Evolutionary conservation across 257 asterid genomes (phyloP).

Genomic region (Nicotiana undulata): DNA sequence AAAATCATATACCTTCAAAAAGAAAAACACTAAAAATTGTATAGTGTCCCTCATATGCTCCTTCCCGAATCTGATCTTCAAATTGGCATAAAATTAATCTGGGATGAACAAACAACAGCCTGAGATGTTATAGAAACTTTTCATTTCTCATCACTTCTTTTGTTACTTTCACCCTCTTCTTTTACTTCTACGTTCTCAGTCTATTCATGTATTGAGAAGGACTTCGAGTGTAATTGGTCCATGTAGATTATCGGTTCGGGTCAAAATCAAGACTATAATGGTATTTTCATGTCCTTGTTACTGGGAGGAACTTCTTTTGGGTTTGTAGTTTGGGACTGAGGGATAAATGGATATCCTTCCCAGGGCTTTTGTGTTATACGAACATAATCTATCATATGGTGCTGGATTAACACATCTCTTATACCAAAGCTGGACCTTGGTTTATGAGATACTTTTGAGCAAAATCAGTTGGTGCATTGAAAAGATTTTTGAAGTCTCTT

Average conservation of each 20-base stretch:
- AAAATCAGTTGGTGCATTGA: neutral
- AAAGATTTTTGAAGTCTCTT: neutral
- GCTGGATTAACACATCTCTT: neutral
- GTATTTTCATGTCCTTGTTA: neutral
- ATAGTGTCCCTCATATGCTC: slow-evolving; percentile 27
- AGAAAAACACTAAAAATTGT: neutral
- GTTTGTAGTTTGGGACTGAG: neutral
- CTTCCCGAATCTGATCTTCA: slow-evolving; percentile 2
- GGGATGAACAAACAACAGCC: slow-evolving; percentile 1
- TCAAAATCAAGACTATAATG: neutral
- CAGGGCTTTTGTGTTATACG: neutral
- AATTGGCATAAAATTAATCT: slow-evolving; percentile 22
- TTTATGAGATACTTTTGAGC: neutral
- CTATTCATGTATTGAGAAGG: neutral
- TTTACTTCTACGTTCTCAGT: neutral
- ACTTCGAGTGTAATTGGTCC: neutral
- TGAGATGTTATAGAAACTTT: neutral
- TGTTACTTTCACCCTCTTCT: neutral
- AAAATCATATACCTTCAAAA: slow-evolving; percentile 37
- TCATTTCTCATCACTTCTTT: neutral
- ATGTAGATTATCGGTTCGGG: neutral
- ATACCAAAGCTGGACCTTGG: neutral
- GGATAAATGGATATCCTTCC: neutral
- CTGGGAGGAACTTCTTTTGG: neutral
- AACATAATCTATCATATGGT: neutral